Percentiles rank a stretch among this genome's conserved stretches.
Evolutionary conservation across 495 filamentous ascomycete species (phyloP).

Genomic region (Penicillium herquei): DNA sequence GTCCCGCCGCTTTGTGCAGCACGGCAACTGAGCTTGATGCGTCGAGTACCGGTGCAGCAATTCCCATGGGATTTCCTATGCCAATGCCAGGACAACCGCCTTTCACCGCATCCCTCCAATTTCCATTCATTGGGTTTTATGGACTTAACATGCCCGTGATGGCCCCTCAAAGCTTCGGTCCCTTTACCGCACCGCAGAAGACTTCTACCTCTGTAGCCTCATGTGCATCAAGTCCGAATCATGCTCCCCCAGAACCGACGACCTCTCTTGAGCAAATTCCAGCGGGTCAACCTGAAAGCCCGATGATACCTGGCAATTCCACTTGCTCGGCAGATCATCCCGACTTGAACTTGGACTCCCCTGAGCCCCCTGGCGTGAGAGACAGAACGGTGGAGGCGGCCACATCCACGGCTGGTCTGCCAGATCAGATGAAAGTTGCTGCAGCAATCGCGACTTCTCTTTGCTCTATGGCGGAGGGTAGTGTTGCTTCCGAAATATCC

Average conservation of each 20-base stretch:
- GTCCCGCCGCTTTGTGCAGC: neutral
- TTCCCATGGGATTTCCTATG: neutral
- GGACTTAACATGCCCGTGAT: conserved; percentile 6
- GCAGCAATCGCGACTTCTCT: conserved; percentile 1
- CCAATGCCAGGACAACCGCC: conserved; percentile 15
- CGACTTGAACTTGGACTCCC: too few species aligned
- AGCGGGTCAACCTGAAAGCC: too few species aligned
- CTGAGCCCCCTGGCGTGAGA: too few species aligned
- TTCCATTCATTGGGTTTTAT: conserved; percentile 23
- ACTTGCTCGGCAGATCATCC: too few species aligned
- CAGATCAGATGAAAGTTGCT: neutral
- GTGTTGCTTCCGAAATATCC: conserved; percentile 1
- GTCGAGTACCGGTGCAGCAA: neutral
- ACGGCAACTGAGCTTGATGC: neutral
- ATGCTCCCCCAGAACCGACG: neutral
- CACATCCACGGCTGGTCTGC: neutral
- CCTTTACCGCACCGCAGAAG: neutral
- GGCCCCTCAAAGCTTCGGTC: neutral
- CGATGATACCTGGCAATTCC: too few species aligned
- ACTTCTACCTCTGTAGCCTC: neutral
- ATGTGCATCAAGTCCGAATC: neutral
- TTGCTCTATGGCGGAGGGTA: neutral
- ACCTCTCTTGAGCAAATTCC: neutral
- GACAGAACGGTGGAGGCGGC: neutral
- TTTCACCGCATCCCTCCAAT: conserved; percentile 12